Evolutionary conservation across 1,284 basidiomycete genomes (phyloP), one percentile per base, ranked within the genome.

Genomic region (Apiotrichum siamense): DNA sequence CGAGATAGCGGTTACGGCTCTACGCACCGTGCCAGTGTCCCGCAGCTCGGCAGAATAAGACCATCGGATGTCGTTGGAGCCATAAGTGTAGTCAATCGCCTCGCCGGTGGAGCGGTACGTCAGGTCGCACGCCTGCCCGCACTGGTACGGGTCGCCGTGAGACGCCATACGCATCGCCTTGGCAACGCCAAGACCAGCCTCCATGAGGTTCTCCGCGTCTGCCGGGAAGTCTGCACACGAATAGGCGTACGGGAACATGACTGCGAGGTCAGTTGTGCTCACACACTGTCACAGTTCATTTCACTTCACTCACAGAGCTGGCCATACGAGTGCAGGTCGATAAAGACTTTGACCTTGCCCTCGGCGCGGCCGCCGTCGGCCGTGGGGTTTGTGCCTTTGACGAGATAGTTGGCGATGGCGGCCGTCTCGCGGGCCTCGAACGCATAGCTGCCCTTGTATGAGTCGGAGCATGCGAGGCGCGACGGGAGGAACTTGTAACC

Each of bases 241-340:
- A 64, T 82, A 85, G 1, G 87, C 85, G 63, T 79, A 91, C 0
- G 88, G 88, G 65, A 77, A 79, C 75, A 79, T 78, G 65, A 79
- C 74, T 76, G 27, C 20, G 13, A 12, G 24, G 21, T 23, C n/a
- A 31, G 36, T n/a, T n/a, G n/a, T n/a, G n/a, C n/a, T n/a, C n/a
- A n/a, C n/a, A n/a, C n/a, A n/a, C 33, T 7, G 33, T 20, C 25
- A 23, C 24, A 21, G 18, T 18, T 17, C 26, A 25, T n/a, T n/a
- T 25, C 6, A n/a, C 10, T 17, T 3, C 12, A 78, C 83, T 56
- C 61, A 88, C 87, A 67, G 77, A 88, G 83, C 69, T 93, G 88
- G 0, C 88, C 88, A 65, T 90, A 92, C 60, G 81, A 85, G 59
- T 90, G 79, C 51, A 92, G 66, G 69, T 91, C 88, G 21, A 92